Evolutionary conservation across 2,329 filamentous ascomycete genomes (phyloP), one percentile per base, ranked within the genome.

Genomic region (Daldinia sp.): DNA sequence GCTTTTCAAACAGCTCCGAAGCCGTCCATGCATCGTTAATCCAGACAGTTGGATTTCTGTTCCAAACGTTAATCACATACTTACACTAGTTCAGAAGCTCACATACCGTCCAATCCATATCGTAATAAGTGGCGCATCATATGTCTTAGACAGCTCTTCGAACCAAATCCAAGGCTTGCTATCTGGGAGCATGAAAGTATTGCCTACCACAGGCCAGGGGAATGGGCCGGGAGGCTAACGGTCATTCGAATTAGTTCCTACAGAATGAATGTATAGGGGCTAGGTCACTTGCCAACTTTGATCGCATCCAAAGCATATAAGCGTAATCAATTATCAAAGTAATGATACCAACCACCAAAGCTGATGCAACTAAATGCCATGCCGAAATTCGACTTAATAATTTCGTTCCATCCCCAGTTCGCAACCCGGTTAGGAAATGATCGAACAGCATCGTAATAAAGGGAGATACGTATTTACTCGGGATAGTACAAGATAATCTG

Each of bases 81-180:
- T 13, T 4, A 37, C 3, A 46, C 6, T 10, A 12, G 28, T 55
- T 10, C 3, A 63, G 37, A 6, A 12, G 35, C 30, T 33, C n/a
- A 50, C 57, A 74, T 54, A 81, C 79, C 81, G 77, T n/a, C 84
- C 84, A 53, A 87, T 85, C 86, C 86, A 88, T 71, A 86, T 83
- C 0, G 86, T 88, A 54, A 88, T 84, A 6, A 88, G 72, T 0
- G 85, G 83, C 0, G 82, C 79, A 4, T 83, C 76, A 72, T 86
- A 84, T 53, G 78, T 73, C 70, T 85, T 84, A 3, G 86, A 85
- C 0, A 88, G 76, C 69, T 84, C 74, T 60, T 88, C 85, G 69
- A 88, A 87, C 75, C 85, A 86, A 26, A 88, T 81, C 87, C 87
- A 89, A 2, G 87, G 86, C 72, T 88, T 87, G 62, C 79, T 81